Base-by-base conservation (phyloP, 345 rosid genomes). In the Linum lewisii region DNA sequence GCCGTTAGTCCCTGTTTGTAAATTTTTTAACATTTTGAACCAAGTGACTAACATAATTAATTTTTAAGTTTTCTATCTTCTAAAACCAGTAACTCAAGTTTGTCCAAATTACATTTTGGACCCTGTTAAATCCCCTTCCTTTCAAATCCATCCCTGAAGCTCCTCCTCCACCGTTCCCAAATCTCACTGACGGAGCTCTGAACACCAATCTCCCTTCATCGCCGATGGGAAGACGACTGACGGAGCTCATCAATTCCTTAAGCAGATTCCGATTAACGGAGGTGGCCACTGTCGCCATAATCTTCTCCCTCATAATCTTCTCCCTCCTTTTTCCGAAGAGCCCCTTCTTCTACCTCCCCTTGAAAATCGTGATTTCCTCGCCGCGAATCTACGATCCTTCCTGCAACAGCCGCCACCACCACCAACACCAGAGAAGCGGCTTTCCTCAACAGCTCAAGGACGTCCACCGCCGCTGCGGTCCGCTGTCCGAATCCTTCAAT, bases 391-490 rank as follows among this genome's bases (percentile, higher is more conserved):
- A 42, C 56, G 25, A 52, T 21, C 56, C 56, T 11, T n/a, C 56
- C 24, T 52, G 56, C 24, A 21, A 20, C 25, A 52, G 56, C 56
- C 23, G 56, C 15, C 47, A 4, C 18, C 16, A 42, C 47, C 47
- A 42, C 18, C 47, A 42, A 21, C 20, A 52, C 24, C 56, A 52
- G 21, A 21, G 25, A 21, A 29, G 34, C 34, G n/a, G n/a, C n/a
- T n/a, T 29, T 29, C 56, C 56, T 13, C 24, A 21, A 52, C 6
- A 2, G 14, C 13, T 52, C 56, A 24, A 52, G 15, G 23, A 13
- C 24, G 24, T 19, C 56, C 56, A 52, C 56, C 23, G 22, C 24
- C 56, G 56, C 56, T 52, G 56, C 25, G 56, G 56, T 24, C 56
- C 56, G 56, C 23, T 20, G 10, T 20, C 56, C 6, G 24, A 9